Base-by-base conservation (phyloP, 2,329 filamentous ascomycete species). In the Ophiosphaerella korrae region DNA sequence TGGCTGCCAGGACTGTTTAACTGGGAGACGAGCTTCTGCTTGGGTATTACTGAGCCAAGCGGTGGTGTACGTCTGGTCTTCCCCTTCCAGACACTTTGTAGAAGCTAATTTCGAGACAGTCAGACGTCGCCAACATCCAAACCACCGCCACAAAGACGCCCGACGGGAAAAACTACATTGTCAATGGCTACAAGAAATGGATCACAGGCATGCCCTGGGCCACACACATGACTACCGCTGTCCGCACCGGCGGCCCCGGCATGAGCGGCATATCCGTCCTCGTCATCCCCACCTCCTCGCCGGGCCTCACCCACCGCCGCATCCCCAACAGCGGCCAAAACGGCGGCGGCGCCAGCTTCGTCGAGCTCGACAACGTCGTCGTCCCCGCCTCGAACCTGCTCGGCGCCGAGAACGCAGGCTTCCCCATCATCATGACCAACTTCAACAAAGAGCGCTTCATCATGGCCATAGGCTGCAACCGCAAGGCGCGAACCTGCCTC, bases 361-460 rank as follows among this genome's bases (percentile, higher is more conserved):
- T 66, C 46, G 94, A 99, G 78, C 92, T 97, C 76, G 97, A 96
- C 74, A 93, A 84, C 50, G 82, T 85, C 2, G 58, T 70, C 13
- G 83, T 86, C 0, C 82, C 83, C 0, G 74, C 74, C 0, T 75
- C 76, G 23, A 82, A 84, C 48, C 72, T 84, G 1, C 58, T 86
- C 2, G 82, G 83, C 4, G 64, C 73, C 26, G 82, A 84, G 53
- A 82, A 83, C 52, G 63, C 77, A 16, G 84, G 82, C 2, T 85
- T 85, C 68, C 73, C 74, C 36, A 79, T 82, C 57, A 80, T 86
- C 60, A 85, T 86, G 84, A 77, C 72, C 6, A 82, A 80, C 45
- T 75, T 75, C 68, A 75, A 75, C 50, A 73, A 73, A 29, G 85
- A 88, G 67, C 76, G 85, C 7, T 83, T 84, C 57, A 77, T 81